These are phyloP conservation scores for Phaeolepiota aurea DNA, from an alignment of 768 basidiomycete genomes.

Conservation along the genomic window DNA sequence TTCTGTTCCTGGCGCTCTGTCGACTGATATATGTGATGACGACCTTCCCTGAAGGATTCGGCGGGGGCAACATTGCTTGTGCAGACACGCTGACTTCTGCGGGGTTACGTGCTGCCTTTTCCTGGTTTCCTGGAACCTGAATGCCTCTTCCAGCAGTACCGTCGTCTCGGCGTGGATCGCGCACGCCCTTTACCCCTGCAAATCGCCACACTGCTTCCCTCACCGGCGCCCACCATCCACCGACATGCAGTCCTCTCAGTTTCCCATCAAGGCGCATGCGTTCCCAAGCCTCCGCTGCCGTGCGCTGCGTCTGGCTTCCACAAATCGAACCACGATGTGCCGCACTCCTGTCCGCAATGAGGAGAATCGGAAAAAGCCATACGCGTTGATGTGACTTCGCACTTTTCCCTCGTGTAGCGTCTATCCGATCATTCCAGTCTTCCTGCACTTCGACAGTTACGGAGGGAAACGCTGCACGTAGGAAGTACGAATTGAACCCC, in stretches of 20 bases:
- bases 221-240: conserved; percentile 78
- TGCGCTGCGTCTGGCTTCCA: conserved; percentile 59
- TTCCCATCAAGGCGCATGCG: conserved; percentile 29
- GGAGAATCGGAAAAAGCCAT: conserved; percentile 63
- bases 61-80: conserved; percentile 27
- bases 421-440: conserved; percentile 65
- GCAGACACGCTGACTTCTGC: conserved; percentile 12
- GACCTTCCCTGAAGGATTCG: conserved; percentile 40
- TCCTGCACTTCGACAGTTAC: conserved; percentile 56
- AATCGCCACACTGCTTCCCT: conserved; percentile 59
- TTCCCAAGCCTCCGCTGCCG: conserved; percentile 61
- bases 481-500: conserved; percentile 70
- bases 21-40: conserved; percentile 71
- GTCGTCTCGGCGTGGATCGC: not conserved
- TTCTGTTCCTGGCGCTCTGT: conserved; percentile 43
- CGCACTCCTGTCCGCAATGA: conserved; percentile 72
- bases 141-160: not conserved
- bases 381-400: conserved; percentile 29
- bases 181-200: conserved; percentile 34
- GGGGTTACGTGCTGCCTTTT: not conserved
- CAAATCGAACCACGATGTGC: conserved; percentile 61
- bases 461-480: conserved; percentile 68
- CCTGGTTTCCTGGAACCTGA: not conserved
- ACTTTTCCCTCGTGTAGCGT: conserved; percentile 12
- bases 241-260: conserved; percentile 31